Conservation (phyloP, 495 filamentous ascomycete species). For the Cryomyces minteri region DNA sequence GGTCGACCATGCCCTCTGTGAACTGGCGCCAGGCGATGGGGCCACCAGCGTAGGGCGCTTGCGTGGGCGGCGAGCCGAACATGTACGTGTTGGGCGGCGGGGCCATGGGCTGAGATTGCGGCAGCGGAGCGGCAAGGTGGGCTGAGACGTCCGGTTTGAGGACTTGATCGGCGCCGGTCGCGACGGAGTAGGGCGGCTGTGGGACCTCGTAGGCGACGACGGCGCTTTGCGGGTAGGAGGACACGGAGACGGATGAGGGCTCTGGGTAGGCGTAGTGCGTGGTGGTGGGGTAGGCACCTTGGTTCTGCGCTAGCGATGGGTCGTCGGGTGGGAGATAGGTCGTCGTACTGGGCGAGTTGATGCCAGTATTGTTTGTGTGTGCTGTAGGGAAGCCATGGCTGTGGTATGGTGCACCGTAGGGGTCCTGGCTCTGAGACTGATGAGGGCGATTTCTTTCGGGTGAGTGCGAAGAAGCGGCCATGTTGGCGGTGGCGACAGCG, state of each 20-base stretch:
- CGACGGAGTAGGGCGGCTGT: not conserved
- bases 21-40: constrained; percentile 1
- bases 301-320: not conserved
- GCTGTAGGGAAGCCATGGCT: no score
- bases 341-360: not conserved
- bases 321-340: not conserved
- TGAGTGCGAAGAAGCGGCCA: no score
- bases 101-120: not conserved
- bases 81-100: not conserved
- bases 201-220: not conserved
- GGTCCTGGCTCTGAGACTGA: no score
- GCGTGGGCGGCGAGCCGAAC: not conserved
- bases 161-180: not conserved
- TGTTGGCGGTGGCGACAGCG: not conserved
- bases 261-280: constrained; percentile 1
- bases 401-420: no score
- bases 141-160: not conserved
- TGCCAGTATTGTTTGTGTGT: no score
- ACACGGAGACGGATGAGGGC: not conserved
- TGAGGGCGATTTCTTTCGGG: no score
- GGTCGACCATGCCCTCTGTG: constrained; percentile 7
- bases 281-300: not conserved
- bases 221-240: not conserved
- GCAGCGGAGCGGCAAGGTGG: not conserved
- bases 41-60: not conserved